Percentiles rank a stretch among this genome's conserved stretches.
Evolutionary conservation across 164 flowering plant genomes (phyloP).

Genomic region (Nelumbo lutea): DNA sequence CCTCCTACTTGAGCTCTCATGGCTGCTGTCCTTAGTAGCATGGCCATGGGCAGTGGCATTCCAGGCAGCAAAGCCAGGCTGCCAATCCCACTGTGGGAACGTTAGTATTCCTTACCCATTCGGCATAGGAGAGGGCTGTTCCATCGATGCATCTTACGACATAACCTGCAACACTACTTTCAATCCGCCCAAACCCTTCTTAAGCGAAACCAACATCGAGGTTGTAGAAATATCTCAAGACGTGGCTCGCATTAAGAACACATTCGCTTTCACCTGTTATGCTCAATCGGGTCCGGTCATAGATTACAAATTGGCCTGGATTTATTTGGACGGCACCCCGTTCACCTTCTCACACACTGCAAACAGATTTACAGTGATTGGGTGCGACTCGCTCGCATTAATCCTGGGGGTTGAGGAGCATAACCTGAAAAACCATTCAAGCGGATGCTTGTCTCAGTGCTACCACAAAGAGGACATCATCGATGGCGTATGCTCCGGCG

Average conservation of each 20-base stretch:
- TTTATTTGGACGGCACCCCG: too few relatives aligned
- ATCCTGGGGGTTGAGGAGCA: too few relatives aligned
- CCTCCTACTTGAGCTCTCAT: too few relatives aligned
- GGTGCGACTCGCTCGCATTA: too few relatives aligned
- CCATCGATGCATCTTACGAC: constrained; percentile 8
- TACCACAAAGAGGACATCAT: background rate
- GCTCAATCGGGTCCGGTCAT: background rate
- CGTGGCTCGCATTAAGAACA: background rate
- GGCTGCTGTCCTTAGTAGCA: too few relatives aligned
- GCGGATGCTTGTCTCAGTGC: background rate
- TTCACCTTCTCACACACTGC: too few relatives aligned
- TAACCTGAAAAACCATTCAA: background rate
- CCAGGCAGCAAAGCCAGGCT: constrained; percentile 9
- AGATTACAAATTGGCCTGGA: too few relatives aligned
- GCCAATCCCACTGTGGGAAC: constrained; percentile 25
- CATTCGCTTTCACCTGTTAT: background rate
- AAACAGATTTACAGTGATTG: too few relatives aligned
- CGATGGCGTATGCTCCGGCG: constrained; percentile 1
- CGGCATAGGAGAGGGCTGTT: constrained; percentile 22
- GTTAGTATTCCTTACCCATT: constrained; percentile 46
- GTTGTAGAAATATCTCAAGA: constrained; percentile 2
- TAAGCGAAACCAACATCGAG: background rate
- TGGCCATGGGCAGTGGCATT: too few relatives aligned
- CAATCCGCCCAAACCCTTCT: background rate
- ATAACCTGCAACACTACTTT: constrained; percentile 21